Base-by-base conservation (phyloP, 2,329 filamentous ascomycete species). In the Aspergillus proliferans region DNA sequence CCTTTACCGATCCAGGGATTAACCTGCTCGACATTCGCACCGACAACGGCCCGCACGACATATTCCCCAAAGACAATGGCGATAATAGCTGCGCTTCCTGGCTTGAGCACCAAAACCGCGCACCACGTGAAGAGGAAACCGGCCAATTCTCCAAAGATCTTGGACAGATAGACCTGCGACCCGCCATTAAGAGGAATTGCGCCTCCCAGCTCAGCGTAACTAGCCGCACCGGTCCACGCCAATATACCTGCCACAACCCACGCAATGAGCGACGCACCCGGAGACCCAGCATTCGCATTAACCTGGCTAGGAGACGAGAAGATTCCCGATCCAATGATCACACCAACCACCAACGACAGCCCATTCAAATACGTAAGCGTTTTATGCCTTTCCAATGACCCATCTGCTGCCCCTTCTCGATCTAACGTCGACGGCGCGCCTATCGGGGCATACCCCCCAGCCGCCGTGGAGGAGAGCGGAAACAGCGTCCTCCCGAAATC, bases 41-140 rank as follows among this genome's bases (percentile, higher is more conserved):
- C 91, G 50, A 95, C 85, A 40, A 87, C 79, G 12, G 90, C 91
- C 43, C 90, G 81, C 47, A 96, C 88, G n/a, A 95, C 75, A 65
- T 98, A 98, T 71, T 98, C 93, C 40, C 93, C 93, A 76, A 97
- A 96, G 62, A 98, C 96, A 58, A 98, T 96, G 56, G 92, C 81
- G 56, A 98, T 89, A 64, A 98, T 98, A 53, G 93, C 93, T 8
- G 90, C 85, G 36, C 88, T 87, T 2, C 93, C 93, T 0, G 93
- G 93, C 72, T 96, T 97, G 53, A 98, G 76, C 10, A 98, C 93
- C 52, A 93, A 80, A 14, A 97, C 89, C 0, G 93, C 91, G 46
- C 88, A 90, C 93, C 93, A 98, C 2, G 91, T 94, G 69, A 96
- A 98, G 30, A 97, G 75, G 64, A 98, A 98, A 0, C 93, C 93